A percentile compares a stretch with the other conserved stretches of the same genome.
phyloP scores from a whole-genome alignment of 768 basidiomycete genomes.

The Psilocybe cubensis region DNA sequence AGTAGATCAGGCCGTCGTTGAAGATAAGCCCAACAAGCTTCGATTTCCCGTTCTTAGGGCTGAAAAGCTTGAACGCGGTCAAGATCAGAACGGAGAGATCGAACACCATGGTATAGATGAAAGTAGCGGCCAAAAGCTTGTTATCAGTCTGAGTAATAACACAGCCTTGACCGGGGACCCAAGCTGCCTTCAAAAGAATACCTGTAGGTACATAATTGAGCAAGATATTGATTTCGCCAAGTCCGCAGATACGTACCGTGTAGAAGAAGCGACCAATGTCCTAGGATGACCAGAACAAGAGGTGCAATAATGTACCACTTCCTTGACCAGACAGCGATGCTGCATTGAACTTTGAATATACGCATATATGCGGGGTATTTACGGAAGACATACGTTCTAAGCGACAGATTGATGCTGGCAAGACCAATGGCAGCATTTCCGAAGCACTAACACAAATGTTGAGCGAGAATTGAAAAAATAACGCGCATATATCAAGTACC shows the following conservation, averaged over 20 bases:
- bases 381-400: conserved; percentile 57
- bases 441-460: conserved; percentile 35
- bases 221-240: neutral
- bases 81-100: conserved; percentile 66
- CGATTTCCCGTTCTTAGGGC: conserved; percentile 47
- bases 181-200: conserved; percentile 60
- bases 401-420: conserved; percentile 71
- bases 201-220: conserved; percentile 35
- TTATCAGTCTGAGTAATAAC: conserved; percentile 62
- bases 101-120: conserved; percentile 77
- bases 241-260: conserved; percentile 48
- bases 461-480: neutral
- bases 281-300: conserved; percentile 60
- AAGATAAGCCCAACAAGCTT: conserved; percentile 69
- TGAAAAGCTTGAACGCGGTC: conserved; percentile 63
- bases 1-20: conserved; percentile 74
- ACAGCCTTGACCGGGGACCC: conserved; percentile 54
- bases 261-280: conserved; percentile 72
- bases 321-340: conserved; percentile 75
- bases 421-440: conserved; percentile 72
- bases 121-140: conserved; percentile 62
- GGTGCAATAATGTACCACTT: conserved; percentile 54
- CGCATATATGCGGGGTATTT: conserved; percentile 13
- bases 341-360: conserved; percentile 22
- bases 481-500: conserved; percentile 28